Base-by-base conservation (phyloP, 2,329 filamentous ascomycete genomes). In the Aspergillus persii region DNA sequence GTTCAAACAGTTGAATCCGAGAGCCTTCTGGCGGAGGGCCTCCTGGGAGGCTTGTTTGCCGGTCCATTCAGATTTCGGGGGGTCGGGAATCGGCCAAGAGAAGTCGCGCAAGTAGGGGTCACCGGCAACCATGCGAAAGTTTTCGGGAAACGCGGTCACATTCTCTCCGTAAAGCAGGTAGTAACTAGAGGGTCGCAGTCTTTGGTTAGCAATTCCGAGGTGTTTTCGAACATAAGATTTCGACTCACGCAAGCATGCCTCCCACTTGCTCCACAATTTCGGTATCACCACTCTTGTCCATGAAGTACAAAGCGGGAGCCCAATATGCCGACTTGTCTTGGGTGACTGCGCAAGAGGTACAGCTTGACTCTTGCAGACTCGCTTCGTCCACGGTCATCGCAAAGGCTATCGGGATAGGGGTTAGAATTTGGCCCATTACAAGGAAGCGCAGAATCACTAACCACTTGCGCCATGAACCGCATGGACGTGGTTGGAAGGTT, bases 1-100 rank as follows among this genome's bases (percentile, higher is more conserved):
- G 84, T 98, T 88, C 61, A 99, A 79, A 77, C 95, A 98, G 82
- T 98, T 98, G 84, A 96, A 96, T 3, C 95, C 94, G 30, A 97
- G 68, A 8, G 93, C 91, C 62, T 93, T 92, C 80, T 96, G 89
- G 53, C 79, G 79, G 41, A 97, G 84, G 54, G 87, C 84, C 15
- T 77, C 74, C 79, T 96, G 92, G 9, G 88, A 89, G 68, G 85
- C 83, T 60, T 88, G 84, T 4, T 86, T 78, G 2, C 73, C 77
- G 4, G 76, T 71, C 93, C 93, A 97, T 27, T 76, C 63, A 11
- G 90, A 92, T 77, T 92, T 91, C 27, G 85, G 83, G 44, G 85
- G 80, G 66, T 86, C 85, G 2, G 88, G 88, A 63, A 91, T 83
- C 0, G 88, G 85, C 57, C 87, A 83, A 9, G 84, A 85, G 77